Conservation (phyloP, 2,329 filamentous ascomycete species). For the Diaporthe citri region DNA sequence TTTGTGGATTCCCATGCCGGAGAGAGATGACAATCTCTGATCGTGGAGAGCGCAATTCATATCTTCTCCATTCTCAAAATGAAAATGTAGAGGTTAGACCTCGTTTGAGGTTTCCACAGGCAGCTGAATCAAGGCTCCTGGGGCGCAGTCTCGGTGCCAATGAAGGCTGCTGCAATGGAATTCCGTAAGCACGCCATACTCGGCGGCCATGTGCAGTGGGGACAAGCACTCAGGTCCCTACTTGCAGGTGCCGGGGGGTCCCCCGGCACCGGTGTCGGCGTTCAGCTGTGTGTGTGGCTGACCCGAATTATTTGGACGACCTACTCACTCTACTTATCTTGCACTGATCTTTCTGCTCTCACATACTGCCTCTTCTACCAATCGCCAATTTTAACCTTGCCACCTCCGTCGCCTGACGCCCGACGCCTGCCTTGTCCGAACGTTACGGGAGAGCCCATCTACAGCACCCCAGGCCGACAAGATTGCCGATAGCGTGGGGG, state of each 20-base stretch:
- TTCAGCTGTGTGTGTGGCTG: not conserved
- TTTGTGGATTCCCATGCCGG: not conserved
- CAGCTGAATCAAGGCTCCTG: not conserved
- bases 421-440: not conserved
- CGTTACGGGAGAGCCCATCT: not conserved
- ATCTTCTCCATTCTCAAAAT: not conserved
- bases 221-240: not conserved
- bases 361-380: not conserved
- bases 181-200: constrained; percentile 34
- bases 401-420: not conserved
- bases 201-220: not conserved
- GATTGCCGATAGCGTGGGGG: constrained; percentile 14
- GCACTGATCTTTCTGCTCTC: not conserved
- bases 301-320: constrained; percentile 14
- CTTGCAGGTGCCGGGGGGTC: constrained; percentile 1
- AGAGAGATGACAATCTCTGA: not conserved
- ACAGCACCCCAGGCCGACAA: not conserved
- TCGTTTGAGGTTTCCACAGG: not conserved
- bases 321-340: not conserved
- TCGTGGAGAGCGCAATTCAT: not conserved
- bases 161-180: constrained; percentile 28
- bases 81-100: not conserved
- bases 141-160: not conserved
- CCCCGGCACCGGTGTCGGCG: constrained; percentile 40
- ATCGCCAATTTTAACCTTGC: not conserved